These are phyloP conservation scores for Beauveria sp. DNA, from an alignment of 2,329 filamentous ascomycete genomes.

Conservation along the genomic window DNA sequence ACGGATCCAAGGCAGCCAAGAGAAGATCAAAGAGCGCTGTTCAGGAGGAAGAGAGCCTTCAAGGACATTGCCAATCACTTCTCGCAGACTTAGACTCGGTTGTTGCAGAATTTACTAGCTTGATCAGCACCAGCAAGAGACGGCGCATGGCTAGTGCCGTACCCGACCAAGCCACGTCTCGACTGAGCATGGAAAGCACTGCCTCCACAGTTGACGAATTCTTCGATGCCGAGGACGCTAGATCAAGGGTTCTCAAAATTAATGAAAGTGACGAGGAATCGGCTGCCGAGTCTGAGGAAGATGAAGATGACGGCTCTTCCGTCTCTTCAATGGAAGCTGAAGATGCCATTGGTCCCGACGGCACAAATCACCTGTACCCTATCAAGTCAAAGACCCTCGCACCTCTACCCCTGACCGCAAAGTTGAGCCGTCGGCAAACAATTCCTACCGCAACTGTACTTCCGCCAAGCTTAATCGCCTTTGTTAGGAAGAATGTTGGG, in stretches of 20 bases:
- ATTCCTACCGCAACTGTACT: slow-evolving; percentile 67
- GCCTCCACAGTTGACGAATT: slow-evolving; percentile 72
- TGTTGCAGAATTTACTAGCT: slow-evolving; percentile 69
- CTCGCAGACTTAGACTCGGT: slow-evolving; percentile 78
- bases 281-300: slow-evolving; percentile 45
- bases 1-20: slow-evolving; percentile 25
- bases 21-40: slow-evolving; percentile 29
- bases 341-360: slow-evolving; percentile 51
- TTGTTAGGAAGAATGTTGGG: slow-evolving; percentile 93
- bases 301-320: slow-evolving; percentile 51
- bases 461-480: slow-evolving; percentile 87
- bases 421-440: slow-evolving; percentile 58
- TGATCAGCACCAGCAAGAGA: slow-evolving; percentile 74
- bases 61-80: slow-evolving; percentile 78
- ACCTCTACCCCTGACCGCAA: slow-evolving; percentile 65
- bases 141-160: slow-evolving; percentile 53
- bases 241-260: slow-evolving; percentile 67
- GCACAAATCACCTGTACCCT: slow-evolving; percentile 61
- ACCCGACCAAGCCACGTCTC: slow-evolving; percentile 37
- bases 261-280: slow-evolving; percentile 59
- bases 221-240: slow-evolving; percentile 72
- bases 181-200: slow-evolving; percentile 71
- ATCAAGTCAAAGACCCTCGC: slow-evolving; percentile 64
- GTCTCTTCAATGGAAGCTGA: slow-evolving; percentile 53
- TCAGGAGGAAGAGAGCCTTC: slow-evolving; percentile 57